Evolutionary conservation across 768 basidiomycete species (phyloP), one percentile per base, ranked within the genome.

Genomic region (Mycena rebaudengoi): DNA sequence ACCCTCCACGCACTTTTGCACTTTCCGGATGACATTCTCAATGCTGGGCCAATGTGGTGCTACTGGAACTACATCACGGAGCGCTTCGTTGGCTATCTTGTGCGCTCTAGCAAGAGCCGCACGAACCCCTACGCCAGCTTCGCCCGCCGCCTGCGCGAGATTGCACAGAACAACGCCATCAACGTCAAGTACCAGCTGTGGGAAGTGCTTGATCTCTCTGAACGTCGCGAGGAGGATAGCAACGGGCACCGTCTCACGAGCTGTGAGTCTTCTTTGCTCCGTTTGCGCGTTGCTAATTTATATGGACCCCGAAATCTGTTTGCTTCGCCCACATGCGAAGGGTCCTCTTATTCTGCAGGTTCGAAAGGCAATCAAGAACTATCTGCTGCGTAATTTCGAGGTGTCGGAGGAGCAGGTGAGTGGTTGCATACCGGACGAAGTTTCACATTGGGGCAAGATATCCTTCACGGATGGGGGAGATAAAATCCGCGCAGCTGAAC

Each of bases 131-230:
- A 57, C 30, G 43, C 43, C 55, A 57, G 41, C 23, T 57, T 57
- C n/a, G 35, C 55, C 5, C 55, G 55, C n/a, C 40, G 55, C 4
- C 23, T 57, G 21, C 54, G 54, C 11, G 54, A 56, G 30, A 56
- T 56, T 39, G 54, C 54, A 5, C 54, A 56, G 39, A 56, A 56
- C 28, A 12, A 10, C 6, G 54, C 54, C 7, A 56, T 53, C 51
- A 53, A 53, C 16, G 51, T 53, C 18, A 8, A 23, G n/a, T 53
- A 53, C 26, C 28, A 53, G 18, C 25, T 56, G 35, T 16, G 16
- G 5, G 23, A 40, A 6, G 54, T 41, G 26, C 54, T 56, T 40
- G 39, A 56, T 21, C 40, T 56, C 37, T 56, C 54, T 7, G 25
- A 25, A 7, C 16, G 11, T 7, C 28, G 40, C 54, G 39, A 20